These are phyloP conservation scores for Pseudogymnoascus sp. DNA, from an alignment of 2,329 filamentous ascomycete species.

Conservation along the genomic window DNA sequence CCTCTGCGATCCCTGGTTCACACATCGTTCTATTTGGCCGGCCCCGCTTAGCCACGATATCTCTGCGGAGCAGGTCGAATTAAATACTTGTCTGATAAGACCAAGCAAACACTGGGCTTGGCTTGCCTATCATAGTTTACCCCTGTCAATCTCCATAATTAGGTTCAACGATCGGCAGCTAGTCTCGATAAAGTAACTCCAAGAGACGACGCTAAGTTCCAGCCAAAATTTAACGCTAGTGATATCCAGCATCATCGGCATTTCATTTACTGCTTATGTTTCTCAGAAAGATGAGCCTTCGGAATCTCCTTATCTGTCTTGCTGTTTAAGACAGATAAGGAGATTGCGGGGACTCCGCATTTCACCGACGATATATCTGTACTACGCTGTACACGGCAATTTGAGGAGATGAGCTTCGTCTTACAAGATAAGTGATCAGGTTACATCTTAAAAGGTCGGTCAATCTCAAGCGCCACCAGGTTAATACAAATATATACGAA, in stretches of 20 bases:
- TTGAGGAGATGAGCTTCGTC: background rate
- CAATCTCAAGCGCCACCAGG: background rate
- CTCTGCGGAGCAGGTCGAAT: background rate
- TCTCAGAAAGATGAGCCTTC: background rate
- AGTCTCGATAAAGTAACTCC: background rate
- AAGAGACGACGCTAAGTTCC: background rate
- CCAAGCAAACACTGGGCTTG: background rate
- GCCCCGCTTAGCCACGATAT: background rate
- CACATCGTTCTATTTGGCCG: background rate
- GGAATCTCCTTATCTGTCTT: background rate
- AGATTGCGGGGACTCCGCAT: constrained; percentile 1
- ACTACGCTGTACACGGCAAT: background rate
- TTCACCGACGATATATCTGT: background rate
- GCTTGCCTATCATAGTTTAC: background rate
- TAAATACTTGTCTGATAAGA: background rate
- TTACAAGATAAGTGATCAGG: background rate
- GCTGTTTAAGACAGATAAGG: background rate
- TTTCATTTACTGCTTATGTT: background rate
- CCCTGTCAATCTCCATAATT: background rate
- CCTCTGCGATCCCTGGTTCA: background rate
- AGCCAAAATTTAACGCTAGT: background rate
- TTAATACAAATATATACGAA: background rate
- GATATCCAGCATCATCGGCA: background rate
- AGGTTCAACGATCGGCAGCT: background rate
- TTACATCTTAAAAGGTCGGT: background rate